Evolutionary conservation across 2,329 filamentous ascomycete species (phyloP), one percentile per base, ranked within the genome.

Genomic region (Metarhizium guizhouense): DNA sequence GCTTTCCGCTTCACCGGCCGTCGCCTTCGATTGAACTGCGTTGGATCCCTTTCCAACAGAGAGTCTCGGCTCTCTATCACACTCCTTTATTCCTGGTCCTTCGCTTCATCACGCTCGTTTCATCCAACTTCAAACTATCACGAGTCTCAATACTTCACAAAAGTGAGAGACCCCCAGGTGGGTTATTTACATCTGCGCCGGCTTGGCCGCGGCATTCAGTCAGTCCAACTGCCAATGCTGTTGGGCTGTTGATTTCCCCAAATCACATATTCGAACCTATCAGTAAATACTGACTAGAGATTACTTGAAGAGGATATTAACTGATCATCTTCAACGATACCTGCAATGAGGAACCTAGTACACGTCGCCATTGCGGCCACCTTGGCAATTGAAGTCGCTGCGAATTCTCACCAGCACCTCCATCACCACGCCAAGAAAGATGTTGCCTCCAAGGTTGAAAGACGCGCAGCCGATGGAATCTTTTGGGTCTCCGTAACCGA

Each of bases 351-450:
- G 53, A 56, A 52, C 30, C 43, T 61, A 58, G 61, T 77, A 62
- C 73, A 74, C 56, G 68, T 77, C 61, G 75, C 79, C 66, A 65
- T 82, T 57, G 76, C 77, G 72, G 80, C 78, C 56, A 74, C 78
- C 45, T 62, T 82, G 54, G 78, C 77, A 58, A 73, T 72, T 48
- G 72, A 80, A 54, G 79, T 74, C 56, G 75, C 76, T 52, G 85
- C 85, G 34, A 78, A 84, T 57, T 79, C 82, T 65, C 83, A 87
- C 68, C 71, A 74, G 58, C 84, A 86, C 67, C 77, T 77, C 57
- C 83, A 82, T 61, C 70, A 77, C 63, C 83, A 84, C 67, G 77
- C 75, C 63, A 79, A 74, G 60, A 82, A 80, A 72, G 76, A 80
- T 57, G 72, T 62, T 38, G 67, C 73, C 40, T 72, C 75, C 58